These are phyloP conservation scores for Kazachstania sp. DNA, from an alignment of 1,139 yeast genomes.

Conservation along the genomic window DNA sequence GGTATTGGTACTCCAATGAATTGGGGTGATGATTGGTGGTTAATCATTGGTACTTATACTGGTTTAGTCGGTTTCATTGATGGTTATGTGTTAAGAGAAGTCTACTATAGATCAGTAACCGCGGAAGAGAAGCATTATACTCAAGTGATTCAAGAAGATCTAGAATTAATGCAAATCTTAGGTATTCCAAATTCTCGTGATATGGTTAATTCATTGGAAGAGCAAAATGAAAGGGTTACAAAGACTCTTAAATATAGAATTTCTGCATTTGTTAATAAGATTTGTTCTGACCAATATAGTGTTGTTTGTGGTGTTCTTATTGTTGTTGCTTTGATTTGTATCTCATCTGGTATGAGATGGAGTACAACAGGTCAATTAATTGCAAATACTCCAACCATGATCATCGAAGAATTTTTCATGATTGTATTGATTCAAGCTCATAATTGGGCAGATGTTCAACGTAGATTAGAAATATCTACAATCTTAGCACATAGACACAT, in stretches of 20 bases:
- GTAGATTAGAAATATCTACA: slow-evolving; percentile 23
- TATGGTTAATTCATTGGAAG: slow-evolving; percentile 8
- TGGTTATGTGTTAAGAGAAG: slow-evolving; percentile 35
- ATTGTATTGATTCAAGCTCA: slow-evolving; percentile 34
- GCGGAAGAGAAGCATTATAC: slow-evolving; percentile 28
- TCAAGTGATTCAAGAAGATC: slow-evolving; percentile 22
- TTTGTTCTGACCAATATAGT: slow-evolving; percentile 27
- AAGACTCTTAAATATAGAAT: slow-evolving; percentile 19
- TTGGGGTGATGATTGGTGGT: slow-evolving; percentile 36
- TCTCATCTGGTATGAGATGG: slow-evolving; percentile 32
- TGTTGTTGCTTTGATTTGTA: slow-evolving; percentile 27
- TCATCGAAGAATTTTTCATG: slow-evolving; percentile 34
- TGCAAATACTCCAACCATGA: slow-evolving; percentile 36
- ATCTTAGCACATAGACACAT: slow-evolving; percentile 19
- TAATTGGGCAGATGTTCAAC: slow-evolving; percentile 26
- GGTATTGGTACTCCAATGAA: slow-evolving; percentile 31
- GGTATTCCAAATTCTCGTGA: slow-evolving; percentile 21
- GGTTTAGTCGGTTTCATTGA: slow-evolving; percentile 36
- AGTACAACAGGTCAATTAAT: slow-evolving; percentile 34
- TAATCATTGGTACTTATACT: slow-evolving; percentile 37
- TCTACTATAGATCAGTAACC: slow-evolving; percentile 29
- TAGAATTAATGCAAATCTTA: slow-evolving; percentile 16
- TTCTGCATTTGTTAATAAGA: slow-evolving; percentile 21
- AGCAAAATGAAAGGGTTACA: slow-evolving; percentile 7
- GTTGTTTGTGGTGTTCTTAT: slow-evolving; percentile 25